Percentiles rank a stretch among this genome's conserved stretches.
These are phyloP conservation scores for Rubroboletus satanas DNA, from an alignment of 768 basidiomycete genomes.

Conservation along the genomic window DNA sequence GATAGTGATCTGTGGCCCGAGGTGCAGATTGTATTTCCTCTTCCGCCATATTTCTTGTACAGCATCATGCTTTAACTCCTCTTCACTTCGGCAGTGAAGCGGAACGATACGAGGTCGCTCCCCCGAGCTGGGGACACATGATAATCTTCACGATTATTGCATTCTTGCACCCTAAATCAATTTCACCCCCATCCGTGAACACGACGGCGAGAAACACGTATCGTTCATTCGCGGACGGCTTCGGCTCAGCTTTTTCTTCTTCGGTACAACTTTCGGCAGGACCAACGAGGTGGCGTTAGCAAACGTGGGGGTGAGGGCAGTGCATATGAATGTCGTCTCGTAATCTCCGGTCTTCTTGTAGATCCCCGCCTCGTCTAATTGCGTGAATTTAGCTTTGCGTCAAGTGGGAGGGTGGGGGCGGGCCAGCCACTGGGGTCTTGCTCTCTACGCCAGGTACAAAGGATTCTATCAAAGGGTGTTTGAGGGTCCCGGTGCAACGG, in stretches of 20 bases:
- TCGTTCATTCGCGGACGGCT: background rate
- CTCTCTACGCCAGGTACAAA: too few species aligned
- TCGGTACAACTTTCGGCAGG: background rate
- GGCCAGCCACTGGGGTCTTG: background rate
- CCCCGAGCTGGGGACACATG: background rate
- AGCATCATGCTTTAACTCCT: too few species aligned
- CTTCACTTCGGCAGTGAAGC: too few species aligned
- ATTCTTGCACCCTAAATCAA: background rate
- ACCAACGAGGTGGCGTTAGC: background rate
- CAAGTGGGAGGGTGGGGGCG: background rate
- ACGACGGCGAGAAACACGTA: background rate
- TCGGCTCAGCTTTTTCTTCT: background rate
- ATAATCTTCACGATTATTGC: background rate
- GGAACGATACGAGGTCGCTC: too few species aligned
- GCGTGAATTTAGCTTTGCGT: background rate
- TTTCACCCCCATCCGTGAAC: background rate
- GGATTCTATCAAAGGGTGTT: background rate
- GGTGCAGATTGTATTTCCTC: too few species aligned
- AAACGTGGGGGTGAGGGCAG: background rate
- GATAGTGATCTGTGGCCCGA: too few species aligned
- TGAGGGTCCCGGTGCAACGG: background rate
- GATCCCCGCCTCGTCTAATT: background rate
- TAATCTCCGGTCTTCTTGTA: background rate
- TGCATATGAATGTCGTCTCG: background rate
- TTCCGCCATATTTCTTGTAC: too few species aligned